Conservation (phyloP, 306 rosid genomes). For the Rosa persica region DNA sequence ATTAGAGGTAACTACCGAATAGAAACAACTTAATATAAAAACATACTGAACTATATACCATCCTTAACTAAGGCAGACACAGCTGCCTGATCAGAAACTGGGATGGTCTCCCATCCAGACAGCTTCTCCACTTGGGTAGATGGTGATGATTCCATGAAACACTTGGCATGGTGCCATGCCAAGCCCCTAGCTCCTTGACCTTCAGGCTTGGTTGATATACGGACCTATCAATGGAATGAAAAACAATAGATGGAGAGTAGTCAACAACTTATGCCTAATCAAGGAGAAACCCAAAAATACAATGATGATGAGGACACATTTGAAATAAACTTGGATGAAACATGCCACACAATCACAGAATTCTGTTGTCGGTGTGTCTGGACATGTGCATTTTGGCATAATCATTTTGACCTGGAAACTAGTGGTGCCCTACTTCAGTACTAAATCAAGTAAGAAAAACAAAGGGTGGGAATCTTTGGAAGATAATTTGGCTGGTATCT, state of each 20-base stretch:
- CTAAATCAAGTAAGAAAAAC: background rate
- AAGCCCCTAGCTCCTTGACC: slow-evolving; percentile 78
- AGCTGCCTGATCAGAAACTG: slow-evolving; percentile 73
- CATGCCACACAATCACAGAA: background rate
- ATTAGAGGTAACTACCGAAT: background rate
- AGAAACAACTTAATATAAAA: slow-evolving; percentile 27
- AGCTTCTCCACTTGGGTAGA: slow-evolving; percentile 66
- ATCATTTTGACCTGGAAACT: background rate
- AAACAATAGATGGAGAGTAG: slow-evolving; percentile 25
- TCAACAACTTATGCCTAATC: background rate
- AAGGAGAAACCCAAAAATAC: slow-evolving; percentile 1
- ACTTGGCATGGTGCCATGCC: slow-evolving; percentile 92
- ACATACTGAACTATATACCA: slow-evolving; percentile 42
- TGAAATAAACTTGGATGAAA: background rate
- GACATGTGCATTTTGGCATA: background rate
- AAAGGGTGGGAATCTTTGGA: background rate
- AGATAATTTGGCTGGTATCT: background rate
- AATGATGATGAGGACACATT: background rate
- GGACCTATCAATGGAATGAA: slow-evolving; percentile 51
- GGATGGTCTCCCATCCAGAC: slow-evolving; percentile 77
- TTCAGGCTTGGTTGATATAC: slow-evolving; percentile 72
- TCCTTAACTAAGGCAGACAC: slow-evolving; percentile 46
- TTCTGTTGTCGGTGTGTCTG: background rate
- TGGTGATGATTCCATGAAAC: slow-evolving; percentile 69
- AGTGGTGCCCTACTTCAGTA: background rate